A percentile compares a stretch with the other conserved stretches of the same genome.
Evolutionary conservation across 768 basidiomycete genomes (phyloP).

Genomic region (Myochromella boudieri): DNA sequence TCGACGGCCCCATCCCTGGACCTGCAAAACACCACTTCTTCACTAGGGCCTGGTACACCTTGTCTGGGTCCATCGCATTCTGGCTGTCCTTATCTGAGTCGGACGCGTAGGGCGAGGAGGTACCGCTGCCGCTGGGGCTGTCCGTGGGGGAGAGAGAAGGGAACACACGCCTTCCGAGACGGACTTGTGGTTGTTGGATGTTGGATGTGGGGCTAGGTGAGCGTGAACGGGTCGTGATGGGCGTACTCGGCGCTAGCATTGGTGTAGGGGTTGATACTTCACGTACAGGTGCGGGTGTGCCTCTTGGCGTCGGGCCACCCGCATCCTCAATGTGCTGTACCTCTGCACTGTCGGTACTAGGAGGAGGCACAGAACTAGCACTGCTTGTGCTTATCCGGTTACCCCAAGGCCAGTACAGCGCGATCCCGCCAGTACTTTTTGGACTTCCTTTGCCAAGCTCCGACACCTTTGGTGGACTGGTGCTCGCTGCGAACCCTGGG

Average conservation of each 20-base stretch:
- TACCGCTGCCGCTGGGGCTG: not conserved
- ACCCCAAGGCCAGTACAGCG: slow-evolving; percentile 22
- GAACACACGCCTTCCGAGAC: not conserved
- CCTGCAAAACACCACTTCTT: slow-evolving; percentile 14
- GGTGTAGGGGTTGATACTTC: too few relatives aligned
- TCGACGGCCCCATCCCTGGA: not conserved
- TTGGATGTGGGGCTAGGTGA: not conserved
- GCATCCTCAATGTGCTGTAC: not conserved
- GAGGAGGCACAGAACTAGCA: too few relatives aligned
- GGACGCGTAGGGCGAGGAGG: not conserved
- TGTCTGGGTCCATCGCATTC: not conserved
- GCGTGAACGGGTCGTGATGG: not conserved
- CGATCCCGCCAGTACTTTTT: not conserved
- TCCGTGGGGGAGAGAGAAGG: not conserved
- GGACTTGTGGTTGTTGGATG: not conserved
- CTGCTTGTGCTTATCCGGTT: too few relatives aligned
- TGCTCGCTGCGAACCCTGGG: slow-evolving; percentile 27
- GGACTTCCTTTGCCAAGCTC: slow-evolving; percentile 16
- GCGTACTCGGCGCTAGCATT: too few relatives aligned
- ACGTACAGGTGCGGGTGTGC: too few relatives aligned
- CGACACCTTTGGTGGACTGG: slow-evolving; percentile 29
- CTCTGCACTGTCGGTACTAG: too few relatives aligned
- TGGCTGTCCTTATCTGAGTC: not conserved
- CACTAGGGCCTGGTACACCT: slow-evolving; percentile 8
- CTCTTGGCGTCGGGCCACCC: not conserved